Conservation (phyloP, 2,329 filamentous ascomycete species). For the Pestalotiopsis sp. region DNA sequence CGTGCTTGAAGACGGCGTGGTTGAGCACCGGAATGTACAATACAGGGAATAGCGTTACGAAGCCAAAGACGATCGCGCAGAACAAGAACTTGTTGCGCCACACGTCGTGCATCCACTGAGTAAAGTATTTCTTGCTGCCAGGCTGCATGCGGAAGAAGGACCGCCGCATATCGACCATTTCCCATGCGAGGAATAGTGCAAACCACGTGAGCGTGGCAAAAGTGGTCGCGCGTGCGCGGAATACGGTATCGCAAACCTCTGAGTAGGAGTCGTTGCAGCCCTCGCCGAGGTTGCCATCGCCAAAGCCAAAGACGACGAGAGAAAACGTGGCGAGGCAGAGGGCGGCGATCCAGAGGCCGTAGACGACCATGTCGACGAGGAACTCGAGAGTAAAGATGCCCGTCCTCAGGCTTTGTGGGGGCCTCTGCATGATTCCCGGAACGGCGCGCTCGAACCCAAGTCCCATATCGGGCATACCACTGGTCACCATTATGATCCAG, state of each 20-base stretch:
- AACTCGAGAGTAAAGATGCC: slow-evolving; percentile 69
- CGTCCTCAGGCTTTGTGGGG: slow-evolving; percentile 60
- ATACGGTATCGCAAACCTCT: slow-evolving; percentile 60
- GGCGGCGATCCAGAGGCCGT: slow-evolving; percentile 67
- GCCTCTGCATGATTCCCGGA: slow-evolving; percentile 67
- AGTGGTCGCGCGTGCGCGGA: slow-evolving; percentile 70
- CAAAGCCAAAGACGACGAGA: slow-evolving; percentile 63
- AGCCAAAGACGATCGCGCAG: slow-evolving; percentile 56
- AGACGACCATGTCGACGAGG: slow-evolving; percentile 66
- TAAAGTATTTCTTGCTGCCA: slow-evolving; percentile 58
- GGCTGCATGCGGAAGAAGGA: slow-evolving; percentile 77
- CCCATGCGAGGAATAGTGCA: slow-evolving; percentile 76
- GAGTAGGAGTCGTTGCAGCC: slow-evolving; percentile 62
- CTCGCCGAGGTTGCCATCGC: slow-evolving; percentile 51
- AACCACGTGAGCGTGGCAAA: slow-evolving; percentile 78
- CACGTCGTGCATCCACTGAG: slow-evolving; percentile 66
- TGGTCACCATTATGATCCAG: slow-evolving; percentile 82
- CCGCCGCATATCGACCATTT: slow-evolving; percentile 71
- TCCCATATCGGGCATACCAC: slow-evolving; percentile 74
- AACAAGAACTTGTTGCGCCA: slow-evolving; percentile 75
- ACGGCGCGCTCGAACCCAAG: slow-evolving; percentile 71
- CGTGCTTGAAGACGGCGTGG: slow-evolving; percentile 59
- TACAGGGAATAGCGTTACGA: slow-evolving; percentile 48
- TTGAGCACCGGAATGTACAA: slow-evolving; percentile 63
- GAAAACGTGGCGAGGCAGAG: slow-evolving; percentile 64